phyloP scores from a whole-genome alignment of 1,284 basidiomycete species.

The Baeospora myosura region DNA sequence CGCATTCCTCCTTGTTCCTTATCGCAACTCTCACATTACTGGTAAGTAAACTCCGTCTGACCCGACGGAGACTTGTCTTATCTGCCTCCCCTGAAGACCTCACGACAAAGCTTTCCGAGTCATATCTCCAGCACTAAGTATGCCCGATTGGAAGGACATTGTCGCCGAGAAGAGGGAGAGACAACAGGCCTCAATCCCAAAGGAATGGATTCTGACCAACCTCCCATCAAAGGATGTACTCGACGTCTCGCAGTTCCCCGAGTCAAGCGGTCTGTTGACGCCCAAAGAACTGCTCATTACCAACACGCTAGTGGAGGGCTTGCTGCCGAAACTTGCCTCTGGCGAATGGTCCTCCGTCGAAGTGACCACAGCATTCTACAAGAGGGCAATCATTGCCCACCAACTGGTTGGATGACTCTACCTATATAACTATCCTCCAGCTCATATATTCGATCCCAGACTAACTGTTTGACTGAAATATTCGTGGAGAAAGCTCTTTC shows the following conservation, averaged over 20 bases:
- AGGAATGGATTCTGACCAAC: conserved; percentile 46
- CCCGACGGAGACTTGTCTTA: not conserved
- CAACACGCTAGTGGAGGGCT: conserved; percentile 36
- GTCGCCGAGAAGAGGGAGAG: conserved; percentile 43
- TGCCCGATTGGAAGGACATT: conserved; percentile 40
- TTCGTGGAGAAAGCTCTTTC: conserved; percentile 54
- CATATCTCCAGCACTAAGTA: too few relatives aligned
- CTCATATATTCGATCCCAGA: conserved; percentile 26
- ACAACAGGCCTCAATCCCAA: conserved; percentile 51
- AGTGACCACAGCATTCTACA: conserved; percentile 71
- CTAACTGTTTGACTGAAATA: conserved; percentile 67
- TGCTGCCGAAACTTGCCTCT: conserved; percentile 40
- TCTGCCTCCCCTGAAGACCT: conserved; percentile 5
- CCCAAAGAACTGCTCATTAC: conserved; percentile 63
- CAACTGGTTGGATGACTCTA: conserved; percentile 53
- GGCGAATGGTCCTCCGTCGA: conserved; percentile 55
- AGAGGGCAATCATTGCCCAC: conserved; percentile 75
- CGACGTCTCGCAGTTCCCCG: conserved; percentile 53
- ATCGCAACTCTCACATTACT: not conserved
- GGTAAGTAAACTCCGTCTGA: not conserved
- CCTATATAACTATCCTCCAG: conserved; percentile 5
- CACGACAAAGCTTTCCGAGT: too few relatives aligned
- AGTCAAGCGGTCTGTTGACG: conserved; percentile 52
- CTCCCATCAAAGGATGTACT: conserved; percentile 34
- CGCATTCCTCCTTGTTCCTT: too few relatives aligned